A percentile compares a stretch with the other conserved stretches of the same genome.
These are phyloP conservation scores for Leishmania tarentolae DNA, from an alignment of 208 protist genomes.

Conservation along the genomic window DNA sequence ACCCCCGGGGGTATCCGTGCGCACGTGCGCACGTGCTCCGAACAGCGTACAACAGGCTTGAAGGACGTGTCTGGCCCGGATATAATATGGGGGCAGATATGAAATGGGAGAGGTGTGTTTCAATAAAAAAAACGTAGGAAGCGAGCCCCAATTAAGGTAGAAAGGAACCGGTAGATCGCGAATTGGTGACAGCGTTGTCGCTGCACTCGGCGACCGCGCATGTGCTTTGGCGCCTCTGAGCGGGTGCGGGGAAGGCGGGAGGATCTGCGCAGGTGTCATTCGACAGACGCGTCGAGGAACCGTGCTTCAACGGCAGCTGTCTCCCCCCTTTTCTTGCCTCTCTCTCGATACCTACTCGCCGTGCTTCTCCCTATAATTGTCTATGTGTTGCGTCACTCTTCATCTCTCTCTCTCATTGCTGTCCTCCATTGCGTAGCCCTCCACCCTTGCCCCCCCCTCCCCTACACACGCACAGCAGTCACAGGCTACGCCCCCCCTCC, in stretches of 20 bases:
- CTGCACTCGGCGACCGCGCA: not conserved
- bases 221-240: not conserved
- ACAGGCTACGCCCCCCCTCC: not conserved
- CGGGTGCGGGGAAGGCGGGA: not conserved
- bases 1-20: not conserved
- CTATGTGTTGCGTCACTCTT: not conserved
- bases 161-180: not conserved
- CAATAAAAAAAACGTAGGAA: not conserved
- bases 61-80: not conserved
- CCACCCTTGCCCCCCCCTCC: not conserved
- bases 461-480: not conserved
- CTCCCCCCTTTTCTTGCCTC: not conserved
- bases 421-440: not conserved
- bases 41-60: not conserved
- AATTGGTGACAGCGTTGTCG: not conserved
- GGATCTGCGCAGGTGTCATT: not conserved
- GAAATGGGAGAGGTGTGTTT: not conserved
- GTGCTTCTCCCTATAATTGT: not conserved
- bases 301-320: not conserved
- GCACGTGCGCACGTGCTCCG: not conserved
- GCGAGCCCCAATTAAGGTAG: not conserved
- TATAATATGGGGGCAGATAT: not conserved
- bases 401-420: not conserved
- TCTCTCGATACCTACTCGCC: not conserved
- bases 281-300: not conserved